Conservation (phyloP, 2,329 filamentous ascomycete species). For the Pyricularia sp. region DNA sequence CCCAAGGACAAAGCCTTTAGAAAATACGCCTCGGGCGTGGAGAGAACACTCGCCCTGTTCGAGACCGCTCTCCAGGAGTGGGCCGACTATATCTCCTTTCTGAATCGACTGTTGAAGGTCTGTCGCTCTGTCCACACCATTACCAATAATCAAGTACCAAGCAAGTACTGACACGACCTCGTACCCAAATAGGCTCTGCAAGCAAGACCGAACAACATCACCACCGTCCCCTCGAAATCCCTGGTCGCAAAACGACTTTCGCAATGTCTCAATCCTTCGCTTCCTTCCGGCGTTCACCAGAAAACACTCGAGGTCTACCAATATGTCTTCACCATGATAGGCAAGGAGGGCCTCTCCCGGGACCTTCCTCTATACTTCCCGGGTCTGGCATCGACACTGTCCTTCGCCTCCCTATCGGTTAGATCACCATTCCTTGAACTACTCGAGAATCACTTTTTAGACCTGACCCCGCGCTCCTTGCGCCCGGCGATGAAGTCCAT, state of each 20-base stretch:
- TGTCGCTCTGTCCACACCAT: background rate
- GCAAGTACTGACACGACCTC: slow-evolving; percentile 14
- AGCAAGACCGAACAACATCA: slow-evolving; percentile 64
- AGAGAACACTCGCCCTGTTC: slow-evolving; percentile 80
- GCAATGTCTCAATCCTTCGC: slow-evolving; percentile 86
- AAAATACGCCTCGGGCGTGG: slow-evolving; percentile 81
- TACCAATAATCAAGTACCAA: background rate
- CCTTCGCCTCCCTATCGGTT: slow-evolving; percentile 89
- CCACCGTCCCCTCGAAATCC: slow-evolving; percentile 70
- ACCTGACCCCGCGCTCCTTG: slow-evolving; percentile 59
- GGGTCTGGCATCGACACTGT: slow-evolving; percentile 78
- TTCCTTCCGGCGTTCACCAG: slow-evolving; percentile 95
- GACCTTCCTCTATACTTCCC: slow-evolving; percentile 86
- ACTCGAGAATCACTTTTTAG: slow-evolving; percentile 70
- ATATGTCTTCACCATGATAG: slow-evolving; percentile 80
- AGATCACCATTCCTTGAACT: slow-evolving; percentile 78
- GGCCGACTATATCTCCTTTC: slow-evolving; percentile 98
- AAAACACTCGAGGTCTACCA: slow-evolving; percentile 92
- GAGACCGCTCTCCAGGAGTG: slow-evolving; percentile 94
- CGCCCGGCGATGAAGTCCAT: slow-evolving; percentile 86
- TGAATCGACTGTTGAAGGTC: slow-evolving; percentile 84
- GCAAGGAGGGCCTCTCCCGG: slow-evolving; percentile 66
- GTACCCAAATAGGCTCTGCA: slow-evolving; percentile 63
- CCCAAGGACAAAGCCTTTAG: slow-evolving; percentile 64
- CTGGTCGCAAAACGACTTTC: slow-evolving; percentile 83